A percentile compares a stretch with the other conserved stretches of the same genome.
phyloP scores from a whole-genome alignment of 768 basidiomycete genomes.

The Phaeotremella fagi region DNA sequence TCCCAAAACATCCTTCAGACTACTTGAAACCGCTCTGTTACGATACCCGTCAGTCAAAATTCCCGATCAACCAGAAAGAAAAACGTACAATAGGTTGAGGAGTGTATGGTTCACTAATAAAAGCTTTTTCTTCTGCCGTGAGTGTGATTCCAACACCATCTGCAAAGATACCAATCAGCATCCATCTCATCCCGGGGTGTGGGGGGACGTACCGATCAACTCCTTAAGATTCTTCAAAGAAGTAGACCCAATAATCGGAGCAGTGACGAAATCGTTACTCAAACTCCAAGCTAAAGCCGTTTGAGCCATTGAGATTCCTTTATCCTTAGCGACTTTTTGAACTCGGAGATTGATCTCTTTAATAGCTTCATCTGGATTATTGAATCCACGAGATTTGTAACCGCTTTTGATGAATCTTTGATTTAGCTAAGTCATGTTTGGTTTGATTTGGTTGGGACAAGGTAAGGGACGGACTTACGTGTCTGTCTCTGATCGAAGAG shows the following conservation, averaged over 20 bases:
- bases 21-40: background rate
- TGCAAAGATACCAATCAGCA: constrained; percentile 19
- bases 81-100: constrained; percentile 53
- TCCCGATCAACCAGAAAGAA: background rate
- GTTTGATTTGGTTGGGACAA: background rate
- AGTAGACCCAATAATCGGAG: constrained; percentile 53
- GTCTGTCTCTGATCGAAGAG: constrained; percentile 15
- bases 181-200: background rate
- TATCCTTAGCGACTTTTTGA: constrained; percentile 51
- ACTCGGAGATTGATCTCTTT: constrained; percentile 51
- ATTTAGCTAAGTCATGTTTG: background rate
- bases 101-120: constrained; percentile 57
- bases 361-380: constrained; percentile 39
- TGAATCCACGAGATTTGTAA: constrained; percentile 1
- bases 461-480: background rate
- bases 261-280: constrained; percentile 50
- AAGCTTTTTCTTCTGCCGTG: constrained; percentile 57
- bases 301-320: constrained; percentile 52
- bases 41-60: background rate
- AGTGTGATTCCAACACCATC: constrained; percentile 54
- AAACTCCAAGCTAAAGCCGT: constrained; percentile 53
- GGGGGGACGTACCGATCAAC: constrained; percentile 33
- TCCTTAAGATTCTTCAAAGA: constrained; percentile 51
- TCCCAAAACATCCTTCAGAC: no score
- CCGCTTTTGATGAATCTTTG: background rate